Evolutionary conservation across 2,329 filamentous ascomycete species (phyloP), one percentile per base, ranked within the genome.

Genomic region (Falciphora oryzae): DNA sequence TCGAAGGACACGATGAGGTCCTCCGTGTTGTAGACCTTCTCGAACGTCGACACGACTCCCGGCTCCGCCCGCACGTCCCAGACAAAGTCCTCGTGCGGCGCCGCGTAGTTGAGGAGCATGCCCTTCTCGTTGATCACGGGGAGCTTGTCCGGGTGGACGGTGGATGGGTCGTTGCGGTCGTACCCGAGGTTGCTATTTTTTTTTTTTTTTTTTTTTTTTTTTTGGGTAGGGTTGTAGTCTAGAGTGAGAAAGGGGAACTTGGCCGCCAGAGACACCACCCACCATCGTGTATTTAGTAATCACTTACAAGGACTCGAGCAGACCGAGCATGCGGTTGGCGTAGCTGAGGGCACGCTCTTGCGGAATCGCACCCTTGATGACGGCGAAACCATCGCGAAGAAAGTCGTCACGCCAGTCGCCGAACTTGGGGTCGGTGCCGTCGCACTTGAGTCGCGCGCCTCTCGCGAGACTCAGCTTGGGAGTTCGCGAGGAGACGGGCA

Each of bases 1-100:
- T 83, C 81, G 66, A 81, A 83, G 0, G 80, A 82, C 1, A 81
- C 80, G 29, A 83, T 75, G 28, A 83, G 69, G 61, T 83, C 79
- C 61, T 77, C 69, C 1, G 78, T 79, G 22, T 74, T 74, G 65
- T 77, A 81, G 5, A 82, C 74, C 69, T 78, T 78, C 67, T 77
- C 79, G 62, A 83, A 83, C 1, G 79, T 73, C 2, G 70, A 72
- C 18, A 82, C 72, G 0, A 83, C 78, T 2, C 78, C 80, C 13
- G 78, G 78, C 70, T 82, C 80, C 3, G 73, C 72, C n/a, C 79
- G 77, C n/a, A 81, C 73, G 11, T 73, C 74, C 80, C 80, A 82
- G 4, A 78, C 76, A 67, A 82, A 83, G 66, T 78, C 73, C 66
- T 83, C 81, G 66, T 83, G 81, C 1, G 76, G 71, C 3, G 80